phyloP scores from a whole-genome alignment of 805 yeast genomes.

The Clavispora santaluciae region DNA sequence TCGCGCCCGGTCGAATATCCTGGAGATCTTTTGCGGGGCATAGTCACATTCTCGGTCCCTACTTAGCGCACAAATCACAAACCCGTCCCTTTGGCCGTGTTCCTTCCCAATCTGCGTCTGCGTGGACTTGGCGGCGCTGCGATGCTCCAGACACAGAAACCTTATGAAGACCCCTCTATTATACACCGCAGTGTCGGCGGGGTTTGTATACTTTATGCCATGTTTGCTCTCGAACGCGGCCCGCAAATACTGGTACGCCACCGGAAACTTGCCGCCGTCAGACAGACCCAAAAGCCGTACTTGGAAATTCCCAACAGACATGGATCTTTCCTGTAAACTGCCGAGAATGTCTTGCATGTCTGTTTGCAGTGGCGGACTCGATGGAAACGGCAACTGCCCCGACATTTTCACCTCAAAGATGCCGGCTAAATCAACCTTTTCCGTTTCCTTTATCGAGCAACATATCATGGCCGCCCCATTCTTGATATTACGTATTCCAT shows the following conservation, averaged over 20 bases:
- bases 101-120: conserved; percentile 37
- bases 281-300: conserved; percentile 43
- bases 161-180: conserved; percentile 53
- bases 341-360: neutral
- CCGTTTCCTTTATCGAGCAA: conserved; percentile 28
- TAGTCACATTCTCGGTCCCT: too few relatives aligned
- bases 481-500: conserved; percentile 23
- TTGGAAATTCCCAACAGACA: conserved; percentile 23
- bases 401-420: conserved; percentile 48
- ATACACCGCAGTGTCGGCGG: conserved; percentile 26
- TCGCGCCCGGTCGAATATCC: conserved; percentile 43
- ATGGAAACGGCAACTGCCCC: conserved; percentile 39
- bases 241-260: conserved; percentile 24
- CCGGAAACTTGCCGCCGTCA: neutral
- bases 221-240: conserved; percentile 46
- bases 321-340: neutral
- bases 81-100: conserved; percentile 49
- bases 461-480: conserved; percentile 41
- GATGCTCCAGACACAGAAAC: conserved; percentile 25
- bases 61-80: conserved; percentile 43
- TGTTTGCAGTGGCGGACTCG: conserved; percentile 24
- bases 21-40: conserved; percentile 37
- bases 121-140: neutral
- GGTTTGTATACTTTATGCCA: conserved; percentile 42
- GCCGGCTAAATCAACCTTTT: conserved; percentile 41